Conservation (phyloP, 2,329 filamentous ascomycete genomes). For the Endocalyx cinctus region DNA sequence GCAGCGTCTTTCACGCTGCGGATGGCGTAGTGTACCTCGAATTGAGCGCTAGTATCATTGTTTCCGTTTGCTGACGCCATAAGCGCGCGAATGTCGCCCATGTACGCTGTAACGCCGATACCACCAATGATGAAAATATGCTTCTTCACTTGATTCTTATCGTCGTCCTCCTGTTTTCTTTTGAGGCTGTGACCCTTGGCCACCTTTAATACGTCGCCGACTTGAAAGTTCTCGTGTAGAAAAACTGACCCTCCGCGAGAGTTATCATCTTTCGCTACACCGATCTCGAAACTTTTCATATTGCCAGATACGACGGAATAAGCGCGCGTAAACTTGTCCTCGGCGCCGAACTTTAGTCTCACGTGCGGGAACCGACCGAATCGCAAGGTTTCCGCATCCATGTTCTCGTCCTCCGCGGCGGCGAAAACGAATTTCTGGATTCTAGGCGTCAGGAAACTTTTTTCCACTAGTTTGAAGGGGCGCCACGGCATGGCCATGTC, state of each 20-base stretch:
- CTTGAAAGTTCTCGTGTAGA: slow-evolving; percentile 46
- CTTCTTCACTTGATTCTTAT: slow-evolving; percentile 8
- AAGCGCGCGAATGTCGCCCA: slow-evolving; percentile 19
- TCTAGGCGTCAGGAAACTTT: slow-evolving; percentile 43
- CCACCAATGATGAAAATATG: slow-evolving; percentile 27
- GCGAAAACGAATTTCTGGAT: slow-evolving; percentile 49
- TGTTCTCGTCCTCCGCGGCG: slow-evolving; percentile 31
- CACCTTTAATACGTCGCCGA: slow-evolving; percentile 46
- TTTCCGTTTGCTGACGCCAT: too few species aligned
- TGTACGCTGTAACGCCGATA: slow-evolving; percentile 26
- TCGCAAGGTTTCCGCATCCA: slow-evolving; percentile 29
- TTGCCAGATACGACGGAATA: slow-evolving; percentile 57
- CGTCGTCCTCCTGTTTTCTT: slow-evolving; percentile 4
- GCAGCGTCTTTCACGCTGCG: slow-evolving; percentile 23
- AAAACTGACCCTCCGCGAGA: slow-evolving; percentile 57
- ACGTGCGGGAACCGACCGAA: slow-evolving; percentile 46
- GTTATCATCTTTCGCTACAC: slow-evolving; percentile 50
- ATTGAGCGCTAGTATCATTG: slow-evolving; percentile 10
- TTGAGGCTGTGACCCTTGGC: slow-evolving; percentile 22
- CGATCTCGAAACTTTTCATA: slow-evolving; percentile 48
- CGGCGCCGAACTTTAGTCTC: slow-evolving; percentile 51
- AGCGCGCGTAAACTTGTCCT: slow-evolving; percentile 42
- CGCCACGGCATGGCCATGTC: slow-evolving; percentile 34
- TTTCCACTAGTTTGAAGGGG: slow-evolving; percentile 43
- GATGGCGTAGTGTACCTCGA: slow-evolving; percentile 26